Conservation (phyloP, 768 basidiomycete species). For the Sporobolomyces phaffii region DNA sequence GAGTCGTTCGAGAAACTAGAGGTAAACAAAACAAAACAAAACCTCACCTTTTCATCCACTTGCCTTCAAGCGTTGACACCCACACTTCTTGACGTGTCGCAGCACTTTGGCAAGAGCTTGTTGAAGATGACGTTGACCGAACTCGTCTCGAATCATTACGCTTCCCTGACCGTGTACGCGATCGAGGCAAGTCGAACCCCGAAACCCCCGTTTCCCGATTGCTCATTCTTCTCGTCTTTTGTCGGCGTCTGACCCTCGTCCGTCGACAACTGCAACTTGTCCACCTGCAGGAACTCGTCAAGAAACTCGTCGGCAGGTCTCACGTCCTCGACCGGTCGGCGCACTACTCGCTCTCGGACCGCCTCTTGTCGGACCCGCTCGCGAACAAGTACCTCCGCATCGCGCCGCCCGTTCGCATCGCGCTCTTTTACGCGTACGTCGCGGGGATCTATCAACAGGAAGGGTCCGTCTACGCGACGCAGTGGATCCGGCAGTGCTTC, state of each 20-base stretch:
- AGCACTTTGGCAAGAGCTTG: neutral
- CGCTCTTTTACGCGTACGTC: constrained; percentile 18
- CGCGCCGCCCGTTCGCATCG: neutral
- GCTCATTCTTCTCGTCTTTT: neutral
- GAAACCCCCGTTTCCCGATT: neutral
- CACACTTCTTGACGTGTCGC: neutral
- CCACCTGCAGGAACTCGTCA: neutral
- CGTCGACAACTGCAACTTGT: too few species aligned
- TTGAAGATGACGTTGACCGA: neutral
- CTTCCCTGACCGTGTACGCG: neutral
- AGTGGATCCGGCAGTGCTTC: constrained; percentile 21
- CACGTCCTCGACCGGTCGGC: neutral
- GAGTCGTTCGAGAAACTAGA: constrained; percentile 3
- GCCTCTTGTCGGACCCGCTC: neutral
- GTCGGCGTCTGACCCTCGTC: neutral
- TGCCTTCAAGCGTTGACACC: neutral
- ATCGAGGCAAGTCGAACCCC: constrained; percentile 4
- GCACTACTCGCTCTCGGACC: constrained; percentile 1
- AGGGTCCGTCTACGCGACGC: neutral
- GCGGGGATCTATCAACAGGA: constrained; percentile 14
- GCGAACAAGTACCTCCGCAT: neutral
- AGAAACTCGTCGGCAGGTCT: neutral
- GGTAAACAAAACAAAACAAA: too few species aligned
- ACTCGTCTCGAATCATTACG: constrained; percentile 8
- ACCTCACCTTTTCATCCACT: neutral